phyloP scores from a whole-genome alignment of 2,329 filamentous ascomycete genomes.

The Fusarium sp. region DNA sequence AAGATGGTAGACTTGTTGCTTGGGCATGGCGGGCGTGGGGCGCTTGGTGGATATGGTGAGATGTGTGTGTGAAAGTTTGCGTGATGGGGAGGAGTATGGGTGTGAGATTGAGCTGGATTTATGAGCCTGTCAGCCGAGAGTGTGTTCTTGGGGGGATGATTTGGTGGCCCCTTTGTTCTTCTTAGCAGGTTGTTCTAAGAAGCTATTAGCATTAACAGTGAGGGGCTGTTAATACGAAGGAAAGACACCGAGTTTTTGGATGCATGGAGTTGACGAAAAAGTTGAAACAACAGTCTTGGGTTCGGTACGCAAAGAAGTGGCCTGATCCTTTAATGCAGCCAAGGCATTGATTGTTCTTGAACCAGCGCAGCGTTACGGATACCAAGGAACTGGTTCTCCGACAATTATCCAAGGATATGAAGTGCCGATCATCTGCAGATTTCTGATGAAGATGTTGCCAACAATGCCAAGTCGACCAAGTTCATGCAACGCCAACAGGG shows the following conservation, averaged over 20 bases:
- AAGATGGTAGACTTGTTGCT: constrained; percentile 40
- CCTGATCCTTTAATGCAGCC: not conserved
- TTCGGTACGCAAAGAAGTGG: not conserved
- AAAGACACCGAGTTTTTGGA: fast-evolving
- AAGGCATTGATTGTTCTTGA: not conserved
- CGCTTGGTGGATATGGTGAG: not conserved
- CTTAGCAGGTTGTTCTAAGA: not conserved
- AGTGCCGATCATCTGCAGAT: not conserved
- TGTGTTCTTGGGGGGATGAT: not conserved
- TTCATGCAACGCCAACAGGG: not conserved
- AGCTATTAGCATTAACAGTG: not conserved
- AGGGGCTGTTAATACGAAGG: not conserved
- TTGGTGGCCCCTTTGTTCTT: not conserved
- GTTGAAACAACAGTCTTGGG: too few species aligned
- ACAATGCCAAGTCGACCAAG: not conserved
- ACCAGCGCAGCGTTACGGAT: not conserved
- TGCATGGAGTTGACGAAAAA: not conserved
- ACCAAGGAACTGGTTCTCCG: not conserved
- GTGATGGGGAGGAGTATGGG: not conserved
- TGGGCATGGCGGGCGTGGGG: constrained; percentile 37
- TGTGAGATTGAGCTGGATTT: not conserved
- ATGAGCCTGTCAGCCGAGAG: not conserved
- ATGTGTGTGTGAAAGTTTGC: not conserved
- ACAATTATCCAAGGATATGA: fast-evolving
- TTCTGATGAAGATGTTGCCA: not conserved